These are phyloP conservation scores for Mycena maculata DNA, from an alignment of 768 basidiomycete genomes.

Conservation along the genomic window DNA sequence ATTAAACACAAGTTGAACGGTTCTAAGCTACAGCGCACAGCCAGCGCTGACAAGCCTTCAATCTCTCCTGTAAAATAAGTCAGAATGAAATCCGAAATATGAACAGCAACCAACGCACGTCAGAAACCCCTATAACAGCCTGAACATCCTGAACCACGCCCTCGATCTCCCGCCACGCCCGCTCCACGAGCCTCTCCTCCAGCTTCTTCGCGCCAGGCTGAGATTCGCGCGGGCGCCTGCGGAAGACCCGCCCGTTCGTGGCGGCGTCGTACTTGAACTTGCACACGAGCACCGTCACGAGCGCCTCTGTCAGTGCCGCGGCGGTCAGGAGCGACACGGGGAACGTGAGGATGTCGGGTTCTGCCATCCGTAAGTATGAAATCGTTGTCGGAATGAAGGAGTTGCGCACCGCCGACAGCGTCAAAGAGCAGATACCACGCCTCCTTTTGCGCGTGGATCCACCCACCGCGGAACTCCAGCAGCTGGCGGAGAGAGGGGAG, in stretches of 20 bases:
- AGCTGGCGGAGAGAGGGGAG: constrained; percentile 62
- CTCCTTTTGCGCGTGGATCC: constrained; percentile 57
- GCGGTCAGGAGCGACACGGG: constrained; percentile 66
- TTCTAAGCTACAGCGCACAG: constrained; percentile 1
- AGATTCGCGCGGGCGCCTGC: constrained; percentile 10
- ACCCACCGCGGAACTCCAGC: constrained; percentile 54
- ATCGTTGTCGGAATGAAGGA: constrained; percentile 3
- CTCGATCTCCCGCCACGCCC: constrained; percentile 47
- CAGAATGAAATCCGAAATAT: constrained; percentile 1
- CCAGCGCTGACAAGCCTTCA: constrained; percentile 17
- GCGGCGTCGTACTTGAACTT: constrained; percentile 48
- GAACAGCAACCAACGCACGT: constrained; percentile 43
- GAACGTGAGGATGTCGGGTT: constrained; percentile 64
- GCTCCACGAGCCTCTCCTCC: constrained; percentile 29
- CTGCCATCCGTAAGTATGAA: constrained; percentile 43
- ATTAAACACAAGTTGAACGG: neutral
- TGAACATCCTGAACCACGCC: constrained; percentile 54
- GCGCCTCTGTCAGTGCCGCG: constrained; percentile 60
- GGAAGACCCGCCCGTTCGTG: neutral
- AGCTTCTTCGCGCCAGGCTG: constrained; percentile 5
- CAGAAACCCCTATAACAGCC: constrained; percentile 47
- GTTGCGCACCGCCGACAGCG: constrained; percentile 52
- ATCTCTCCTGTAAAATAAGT: constrained; percentile 5
- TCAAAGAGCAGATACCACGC: constrained; percentile 65
- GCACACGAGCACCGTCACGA: constrained; percentile 51